phyloP scores from a whole-genome alignment of 1,284 basidiomycete genomes.

The Cutaneotrichosporon sp. region DNA sequence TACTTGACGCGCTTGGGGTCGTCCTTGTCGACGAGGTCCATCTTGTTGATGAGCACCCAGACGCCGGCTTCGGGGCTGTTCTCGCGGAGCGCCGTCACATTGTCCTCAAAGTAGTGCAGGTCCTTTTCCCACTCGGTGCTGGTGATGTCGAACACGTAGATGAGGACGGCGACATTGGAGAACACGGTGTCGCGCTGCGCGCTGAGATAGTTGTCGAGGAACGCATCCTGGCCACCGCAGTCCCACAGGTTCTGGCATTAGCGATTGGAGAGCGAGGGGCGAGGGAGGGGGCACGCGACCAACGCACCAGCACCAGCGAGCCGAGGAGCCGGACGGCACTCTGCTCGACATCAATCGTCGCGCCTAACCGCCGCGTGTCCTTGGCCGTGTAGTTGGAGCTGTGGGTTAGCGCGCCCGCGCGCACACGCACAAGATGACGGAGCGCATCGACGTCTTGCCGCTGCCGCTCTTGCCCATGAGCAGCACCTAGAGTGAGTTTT shows the following conservation, averaged over 20 bases:
- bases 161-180: conserved; percentile 91
- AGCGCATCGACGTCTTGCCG: conserved; percentile 91
- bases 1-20: conserved; percentile 63
- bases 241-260: conserved; percentile 80
- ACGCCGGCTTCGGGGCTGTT: conserved; percentile 69
- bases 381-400: conserved; percentile 91
- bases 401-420: conserved; percentile 3
- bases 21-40: conserved; percentile 68
- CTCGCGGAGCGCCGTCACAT: conserved; percentile 73
- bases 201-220: conserved; percentile 94
- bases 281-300: conserved; percentile 56
- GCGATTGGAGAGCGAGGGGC: background rate
- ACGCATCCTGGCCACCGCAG: conserved; percentile 96
- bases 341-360: conserved; percentile 97
- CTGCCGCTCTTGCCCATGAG: conserved; percentile 88
- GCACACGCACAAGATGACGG: conserved; percentile 87
- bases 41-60: conserved; percentile 95
- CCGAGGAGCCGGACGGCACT: conserved; percentile 96
- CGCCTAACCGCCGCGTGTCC: conserved; percentile 85
- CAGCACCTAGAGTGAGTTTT: conserved; percentile 60
- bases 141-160: conserved; percentile 97
- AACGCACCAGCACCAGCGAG: conserved; percentile 47
- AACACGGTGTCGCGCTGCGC: conserved; percentile 91
- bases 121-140: conserved; percentile 65
- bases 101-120: conserved; percentile 82